These are phyloP conservation scores for Mrakia blollopis DNA, from an alignment of 768 basidiomycete species.

Conservation along the genomic window DNA sequence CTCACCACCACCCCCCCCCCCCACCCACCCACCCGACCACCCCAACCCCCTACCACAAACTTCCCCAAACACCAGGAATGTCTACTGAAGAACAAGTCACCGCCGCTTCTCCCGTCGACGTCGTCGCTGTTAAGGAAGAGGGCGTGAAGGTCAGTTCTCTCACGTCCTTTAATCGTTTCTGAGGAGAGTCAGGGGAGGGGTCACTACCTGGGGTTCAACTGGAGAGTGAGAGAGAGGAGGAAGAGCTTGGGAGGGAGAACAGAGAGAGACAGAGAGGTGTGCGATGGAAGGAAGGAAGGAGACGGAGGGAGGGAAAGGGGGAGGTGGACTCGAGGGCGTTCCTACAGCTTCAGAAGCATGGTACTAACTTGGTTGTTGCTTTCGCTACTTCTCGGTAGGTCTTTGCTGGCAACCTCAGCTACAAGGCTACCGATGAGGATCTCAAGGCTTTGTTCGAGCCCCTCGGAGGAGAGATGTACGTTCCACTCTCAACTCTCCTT, in stretches of 20 bases:
- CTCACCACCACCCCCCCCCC: background rate
- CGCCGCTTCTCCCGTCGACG: conserved; percentile 8
- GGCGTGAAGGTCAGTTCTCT: conserved; percentile 19
- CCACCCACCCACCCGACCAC: conserved; percentile 9
- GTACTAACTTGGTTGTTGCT: background rate
- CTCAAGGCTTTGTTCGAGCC: conserved; percentile 90
- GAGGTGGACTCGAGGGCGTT: background rate
- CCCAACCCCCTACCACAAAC: conserved; percentile 5
- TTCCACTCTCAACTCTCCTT: conserved; percentile 36
- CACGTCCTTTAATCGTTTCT: background rate
- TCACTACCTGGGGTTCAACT: background rate
- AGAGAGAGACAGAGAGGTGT: background rate
- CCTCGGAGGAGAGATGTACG: conserved; percentile 80
- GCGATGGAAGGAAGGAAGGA: conserved; percentile 5
- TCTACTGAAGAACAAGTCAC: background rate
- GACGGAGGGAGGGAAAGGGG: background rate
- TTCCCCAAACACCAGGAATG: background rate
- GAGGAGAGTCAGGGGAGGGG: background rate
- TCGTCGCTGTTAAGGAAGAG: conserved; percentile 16
- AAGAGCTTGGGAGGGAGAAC: background rate
- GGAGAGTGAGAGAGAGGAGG: background rate
- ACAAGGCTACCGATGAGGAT: conserved; percentile 88
- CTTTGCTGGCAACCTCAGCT: conserved; percentile 94
- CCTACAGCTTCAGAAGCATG: too few relatives aligned
- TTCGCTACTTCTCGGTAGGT: conserved; percentile 51